Conservation (phyloP, 805 yeast species). For the Candida wancherniae region DNA sequence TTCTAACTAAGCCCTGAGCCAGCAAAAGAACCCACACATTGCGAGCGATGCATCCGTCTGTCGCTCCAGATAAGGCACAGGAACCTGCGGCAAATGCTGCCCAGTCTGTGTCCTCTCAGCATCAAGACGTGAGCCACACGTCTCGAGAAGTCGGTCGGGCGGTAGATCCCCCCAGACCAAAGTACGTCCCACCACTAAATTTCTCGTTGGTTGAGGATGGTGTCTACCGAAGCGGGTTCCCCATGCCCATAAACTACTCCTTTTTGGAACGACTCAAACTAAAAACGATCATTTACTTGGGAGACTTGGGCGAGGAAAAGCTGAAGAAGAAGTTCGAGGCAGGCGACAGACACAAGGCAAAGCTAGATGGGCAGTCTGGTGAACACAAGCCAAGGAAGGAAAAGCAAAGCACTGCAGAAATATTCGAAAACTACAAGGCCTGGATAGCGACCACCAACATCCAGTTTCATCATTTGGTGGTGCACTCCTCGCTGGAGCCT, state of each 20-base stretch:
- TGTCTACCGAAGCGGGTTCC: constrained; percentile 89
- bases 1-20: too few species aligned
- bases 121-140: too few species aligned
- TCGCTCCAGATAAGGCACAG: too few species aligned
- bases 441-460: constrained; percentile 60
- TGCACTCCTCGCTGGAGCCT: constrained; percentile 75
- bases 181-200: constrained; percentile 81
- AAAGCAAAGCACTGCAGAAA: constrained; percentile 50
- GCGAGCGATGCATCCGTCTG: too few species aligned
- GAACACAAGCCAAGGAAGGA: constrained; percentile 26
- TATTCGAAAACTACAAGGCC: constrained; percentile 51
- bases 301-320: constrained; percentile 48
- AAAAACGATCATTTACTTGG: constrained; percentile 76
- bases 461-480: constrained; percentile 52
- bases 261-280: constrained; percentile 66
- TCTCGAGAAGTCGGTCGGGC: too few species aligned
- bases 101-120: too few species aligned
- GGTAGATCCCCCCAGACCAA: too few species aligned
- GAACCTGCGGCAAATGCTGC: too few species aligned
- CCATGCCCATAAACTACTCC: constrained; percentile 80
- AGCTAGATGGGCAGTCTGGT: constrained; percentile 7
- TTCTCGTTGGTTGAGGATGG: constrained; percentile 85
- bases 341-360: constrained; percentile 8
- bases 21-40: too few species aligned
- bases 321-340: constrained; percentile 13